A percentile compares a stretch with the other conserved stretches of the same genome.
These are phyloP conservation scores for Ustilago loliicola DNA, from an alignment of 1,284 basidiomycete species.

Conservation along the genomic window DNA sequence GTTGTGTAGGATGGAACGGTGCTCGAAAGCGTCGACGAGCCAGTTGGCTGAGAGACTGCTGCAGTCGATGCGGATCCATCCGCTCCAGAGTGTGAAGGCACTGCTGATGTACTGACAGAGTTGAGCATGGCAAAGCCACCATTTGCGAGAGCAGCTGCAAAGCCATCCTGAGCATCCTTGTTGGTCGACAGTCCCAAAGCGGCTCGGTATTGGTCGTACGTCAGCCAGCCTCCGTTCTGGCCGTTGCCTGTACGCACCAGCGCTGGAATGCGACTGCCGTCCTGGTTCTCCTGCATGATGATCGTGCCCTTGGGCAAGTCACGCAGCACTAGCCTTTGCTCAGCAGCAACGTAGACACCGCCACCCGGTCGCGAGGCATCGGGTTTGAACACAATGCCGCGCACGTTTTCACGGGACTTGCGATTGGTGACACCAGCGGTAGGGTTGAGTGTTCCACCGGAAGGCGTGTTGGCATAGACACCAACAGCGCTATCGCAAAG, in stretches of 20 bases:
- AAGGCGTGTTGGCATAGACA: constrained; percentile 61
- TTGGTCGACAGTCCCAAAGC: constrained; percentile 34
- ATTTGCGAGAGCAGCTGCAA: constrained; percentile 39
- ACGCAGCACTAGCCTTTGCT: constrained; percentile 73
- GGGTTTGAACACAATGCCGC: constrained; percentile 77
- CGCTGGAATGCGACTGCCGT: constrained; percentile 62
- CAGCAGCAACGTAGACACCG: constrained; percentile 82
- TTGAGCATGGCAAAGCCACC: constrained; percentile 44
- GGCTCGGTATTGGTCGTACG: constrained; percentile 63
- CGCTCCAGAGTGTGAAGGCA: constrained; percentile 1
- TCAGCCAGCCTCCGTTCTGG: constrained; percentile 59
- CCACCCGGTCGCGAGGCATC: constrained; percentile 78
- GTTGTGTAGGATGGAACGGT: constrained; percentile 9
- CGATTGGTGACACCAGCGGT: constrained; percentile 72
- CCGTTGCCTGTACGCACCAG: constrained; percentile 55
- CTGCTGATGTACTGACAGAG: constrained; percentile 17
- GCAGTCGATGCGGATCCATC: not conserved
- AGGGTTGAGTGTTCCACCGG: constrained; percentile 71
- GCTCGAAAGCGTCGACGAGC: constrained; percentile 13
- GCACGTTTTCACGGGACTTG: constrained; percentile 70
- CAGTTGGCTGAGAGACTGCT: not conserved
- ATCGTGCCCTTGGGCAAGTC: constrained; percentile 79
- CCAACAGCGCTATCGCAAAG: constrained; percentile 79
- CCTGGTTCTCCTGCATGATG: constrained; percentile 73
- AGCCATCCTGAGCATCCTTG: constrained; percentile 28